Base-by-base conservation (phyloP, 352 stramenopile species). In the Phytophthora hibernalis region DNA sequence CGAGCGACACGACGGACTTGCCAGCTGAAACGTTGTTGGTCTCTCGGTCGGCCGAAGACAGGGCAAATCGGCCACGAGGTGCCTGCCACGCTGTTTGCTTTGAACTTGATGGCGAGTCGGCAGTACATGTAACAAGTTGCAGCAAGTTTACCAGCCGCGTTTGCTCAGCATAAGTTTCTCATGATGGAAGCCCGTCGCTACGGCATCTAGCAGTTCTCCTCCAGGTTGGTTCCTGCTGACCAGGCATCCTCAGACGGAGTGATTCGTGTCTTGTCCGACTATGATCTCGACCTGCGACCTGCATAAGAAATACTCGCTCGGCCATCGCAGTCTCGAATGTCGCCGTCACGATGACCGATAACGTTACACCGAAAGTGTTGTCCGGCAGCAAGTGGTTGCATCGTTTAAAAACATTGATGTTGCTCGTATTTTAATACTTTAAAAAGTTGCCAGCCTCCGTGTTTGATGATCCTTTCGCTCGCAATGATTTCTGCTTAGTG, bases 401-500 rank as follows among this genome's bases (percentile, higher is more conserved):
- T n/a, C n/a, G n/a, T n/a, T n/a, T n/a, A n/a, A n/a, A n/a, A n/a
- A n/a, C n/a, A n/a, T n/a, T n/a, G n/a, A n/a, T n/a, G n/a, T n/a
- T n/a, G n/a, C n/a, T n/a, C n/a, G n/a, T n/a, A n/a, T n/a, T n/a
- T n/a, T n/a, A n/a, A n/a, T n/a, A n/a, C n/a, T n/a, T n/a, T n/a
- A n/a, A n/a, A n/a, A n/a, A 66, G 37, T 22, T 61, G 49, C 21
- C 49, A 66, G 48, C 49, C 49, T 54, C 58, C 48, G 48, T 59
- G 38, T n/a, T n/a, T 40, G 22, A 16, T 16, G 16, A 42, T 53
- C 26, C 38, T 45, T 35, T 57, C n/a, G 45, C 49, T 55, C 21
- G 57, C 48, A 57, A 65, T 65, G 47, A 47, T 65, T 65, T 65
- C 57, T 65, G 33, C 57, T 65, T 47, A 35, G 57, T 52, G 45